Base-by-base conservation (phyloP, 2,329 filamentous ascomycete species). In the Cladosporium sp. region DNA sequence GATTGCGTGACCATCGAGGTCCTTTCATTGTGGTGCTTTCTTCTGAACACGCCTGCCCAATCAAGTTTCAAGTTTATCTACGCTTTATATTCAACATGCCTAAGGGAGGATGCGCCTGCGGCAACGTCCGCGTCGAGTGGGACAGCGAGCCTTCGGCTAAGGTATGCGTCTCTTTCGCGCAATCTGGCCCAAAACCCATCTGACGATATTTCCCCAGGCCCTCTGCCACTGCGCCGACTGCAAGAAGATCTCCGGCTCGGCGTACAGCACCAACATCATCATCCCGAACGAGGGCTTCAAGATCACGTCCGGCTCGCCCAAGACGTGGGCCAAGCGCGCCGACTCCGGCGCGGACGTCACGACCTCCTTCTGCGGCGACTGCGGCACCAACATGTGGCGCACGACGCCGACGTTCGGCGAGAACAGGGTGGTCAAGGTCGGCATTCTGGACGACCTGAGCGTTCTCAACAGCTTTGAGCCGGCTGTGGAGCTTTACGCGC, bases 181-280 rank as follows among this genome's bases (percentile, higher is more conserved):
- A 35, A 35, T 40, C 80, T 35, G 4, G 34, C 9, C 5, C 4
- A 35, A 35, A 11, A 11, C n/a, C n/a, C 8, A 9, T 9, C 35
- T 38, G n/a, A 38, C n/a, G 3, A 2, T 14, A 4, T 11, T 34
- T 6, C 9, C 42, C 80, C 42, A 80, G 77, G 72, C 73, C 4
- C 65, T 81, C 31, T 83, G 80, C 70, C 79, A 83, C 66, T 84
- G 81, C 62, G 55, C 67, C 13, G 78, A 81, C 63, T 82, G 79
- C 66, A 74, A 73, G 44, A 83, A 83, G 68, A 80, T 81, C 57
- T 69, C 69, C 8, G 77, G 80, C 19, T 72, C 71, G 31, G 72
- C 73, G 7, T 80, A 77, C 63, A 77, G 74, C 62, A 76, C 74
- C 62, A 80, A 74, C 68, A 64, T 74, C 38, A 56, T 79, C 54